Evolutionary conservation across 345 rosid species (phyloP).

Genomic region (Syzygium jambos): DNA sequence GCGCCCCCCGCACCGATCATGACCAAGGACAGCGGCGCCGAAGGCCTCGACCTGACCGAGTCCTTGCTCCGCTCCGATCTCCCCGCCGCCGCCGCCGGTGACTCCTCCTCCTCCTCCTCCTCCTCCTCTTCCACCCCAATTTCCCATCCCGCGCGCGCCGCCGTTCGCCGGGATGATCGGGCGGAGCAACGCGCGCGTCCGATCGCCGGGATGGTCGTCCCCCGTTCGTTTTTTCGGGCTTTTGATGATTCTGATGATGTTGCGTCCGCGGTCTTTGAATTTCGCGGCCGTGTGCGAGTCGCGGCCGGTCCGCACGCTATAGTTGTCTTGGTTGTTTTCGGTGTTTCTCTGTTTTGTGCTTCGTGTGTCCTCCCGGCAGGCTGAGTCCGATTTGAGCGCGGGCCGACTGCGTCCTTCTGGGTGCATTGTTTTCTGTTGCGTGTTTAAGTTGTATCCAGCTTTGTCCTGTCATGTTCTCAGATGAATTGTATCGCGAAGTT

Average conservation of each 20-base stretch:
- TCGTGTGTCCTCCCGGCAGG: neutral
- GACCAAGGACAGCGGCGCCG: neutral
- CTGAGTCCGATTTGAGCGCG: neutral
- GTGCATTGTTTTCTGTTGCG: neutral
- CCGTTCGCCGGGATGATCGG: neutral
- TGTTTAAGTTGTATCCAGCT: neutral
- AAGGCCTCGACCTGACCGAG: neutral
- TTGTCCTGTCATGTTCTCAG: neutral
- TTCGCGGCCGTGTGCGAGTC: neutral
- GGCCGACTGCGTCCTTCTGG: neutral
- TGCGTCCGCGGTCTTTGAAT: neutral
- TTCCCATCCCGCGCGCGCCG: neutral
- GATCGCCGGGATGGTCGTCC: neutral
- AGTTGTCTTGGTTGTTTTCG: neutral
- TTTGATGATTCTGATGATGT: neutral
- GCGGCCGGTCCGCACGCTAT: neutral
- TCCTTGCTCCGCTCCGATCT: neutral
- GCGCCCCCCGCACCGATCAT: neutral
- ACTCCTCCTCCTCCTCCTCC: neutral
- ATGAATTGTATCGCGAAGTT: neutral
- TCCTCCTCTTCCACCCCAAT: neutral
- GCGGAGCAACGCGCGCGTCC: neutral
- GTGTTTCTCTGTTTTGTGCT: neutral
- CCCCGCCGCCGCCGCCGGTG: constrained; percentile 15
- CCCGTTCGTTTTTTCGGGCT: neutral